These are phyloP conservation scores for Clonostachys solani DNA, from an alignment of 2,329 filamentous ascomycete genomes.

Conservation along the genomic window DNA sequence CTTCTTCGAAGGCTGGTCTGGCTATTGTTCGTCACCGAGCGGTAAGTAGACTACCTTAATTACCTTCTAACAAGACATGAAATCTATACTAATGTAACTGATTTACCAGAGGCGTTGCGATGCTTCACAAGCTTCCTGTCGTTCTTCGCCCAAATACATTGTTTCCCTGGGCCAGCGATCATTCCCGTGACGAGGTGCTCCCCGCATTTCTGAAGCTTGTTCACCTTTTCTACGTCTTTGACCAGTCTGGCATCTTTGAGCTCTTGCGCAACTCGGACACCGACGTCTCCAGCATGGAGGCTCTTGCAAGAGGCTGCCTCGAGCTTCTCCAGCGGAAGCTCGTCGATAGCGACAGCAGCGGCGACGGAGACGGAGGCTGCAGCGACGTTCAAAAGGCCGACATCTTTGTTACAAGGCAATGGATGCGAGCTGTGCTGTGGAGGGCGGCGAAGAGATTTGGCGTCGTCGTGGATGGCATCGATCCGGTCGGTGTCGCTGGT, in stretches of 20 bases:
- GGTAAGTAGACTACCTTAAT: slow-evolving; percentile 8
- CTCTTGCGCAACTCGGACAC: slow-evolving; percentile 32
- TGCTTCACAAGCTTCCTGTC: slow-evolving; percentile 43
- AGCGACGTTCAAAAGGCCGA: slow-evolving; percentile 45
- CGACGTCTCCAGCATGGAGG: slow-evolving; percentile 18
- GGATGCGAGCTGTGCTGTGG: slow-evolving; percentile 47
- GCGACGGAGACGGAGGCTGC: slow-evolving; percentile 2
- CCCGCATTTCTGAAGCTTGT: slow-evolving; percentile 45
- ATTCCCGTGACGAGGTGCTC: slow-evolving; percentile 33
- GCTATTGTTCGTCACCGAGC: slow-evolving; percentile 43
- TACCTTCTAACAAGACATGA: slow-evolving; percentile 3
- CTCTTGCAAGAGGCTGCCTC: slow-evolving; percentile 23
- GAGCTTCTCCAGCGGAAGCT: slow-evolving; percentile 35
- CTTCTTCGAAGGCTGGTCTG: slow-evolving; percentile 39
- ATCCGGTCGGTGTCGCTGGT: slow-evolving; percentile 37
- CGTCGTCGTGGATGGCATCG: slow-evolving; percentile 18
- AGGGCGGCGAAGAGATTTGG: slow-evolving; percentile 27
- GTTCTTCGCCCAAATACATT: slow-evolving; percentile 35
- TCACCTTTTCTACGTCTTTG: slow-evolving; percentile 44
- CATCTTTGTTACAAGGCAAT: slow-evolving; percentile 42
- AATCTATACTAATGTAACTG: background rate
- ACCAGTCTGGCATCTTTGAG: slow-evolving; percentile 42
- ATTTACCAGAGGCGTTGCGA: slow-evolving; percentile 35
- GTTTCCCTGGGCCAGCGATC: slow-evolving; percentile 19
- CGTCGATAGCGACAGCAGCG: slow-evolving; percentile 21